Evolutionary conservation across 805 yeast genomes (phyloP).

Genomic region (Millerago galiae): DNA sequence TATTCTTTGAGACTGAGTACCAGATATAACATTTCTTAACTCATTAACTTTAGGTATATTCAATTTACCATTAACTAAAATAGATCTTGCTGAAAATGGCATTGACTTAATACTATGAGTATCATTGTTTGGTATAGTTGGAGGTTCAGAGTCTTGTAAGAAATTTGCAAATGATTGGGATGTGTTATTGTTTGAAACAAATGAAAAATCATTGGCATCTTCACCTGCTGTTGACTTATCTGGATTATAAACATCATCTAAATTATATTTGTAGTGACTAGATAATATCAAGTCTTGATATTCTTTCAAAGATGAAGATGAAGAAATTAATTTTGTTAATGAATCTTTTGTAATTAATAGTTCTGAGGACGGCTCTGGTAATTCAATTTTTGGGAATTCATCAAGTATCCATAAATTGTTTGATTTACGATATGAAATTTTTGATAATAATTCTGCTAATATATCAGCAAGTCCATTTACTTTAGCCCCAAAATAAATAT

Average conservation of each 20-base stretch:
- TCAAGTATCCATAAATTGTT: slow-evolving; percentile 14
- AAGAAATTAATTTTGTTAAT: slow-evolving; percentile 1
- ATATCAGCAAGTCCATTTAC: slow-evolving; percentile 8
- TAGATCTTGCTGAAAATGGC: slow-evolving; percentile 24
- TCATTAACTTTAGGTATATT: slow-evolving; percentile 23
- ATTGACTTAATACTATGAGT: slow-evolving; percentile 20
- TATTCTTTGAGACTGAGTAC: slow-evolving; percentile 6
- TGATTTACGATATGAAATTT: slow-evolving; percentile 19
- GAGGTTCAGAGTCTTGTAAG: slow-evolving; percentile 10
- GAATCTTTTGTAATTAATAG: slow-evolving; percentile 7
- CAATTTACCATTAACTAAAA: slow-evolving; percentile 16
- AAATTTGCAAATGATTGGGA: slow-evolving; percentile 18
- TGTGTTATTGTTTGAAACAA: slow-evolving; percentile 9
- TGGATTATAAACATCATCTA: background rate
- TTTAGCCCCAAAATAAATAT: slow-evolving; percentile 12
- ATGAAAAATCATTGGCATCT: slow-evolving; percentile 5
- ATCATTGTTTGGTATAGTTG: slow-evolving; percentile 8
- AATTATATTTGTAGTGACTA: slow-evolving; percentile 19
- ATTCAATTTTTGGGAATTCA: slow-evolving; percentile 7
- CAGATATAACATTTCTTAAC: slow-evolving; percentile 21
- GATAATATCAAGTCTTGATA: slow-evolving; percentile 15
- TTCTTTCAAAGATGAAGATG: slow-evolving; percentile 5
- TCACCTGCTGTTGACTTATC: slow-evolving; percentile 1
- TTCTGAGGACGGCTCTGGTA: slow-evolving; percentile 5
- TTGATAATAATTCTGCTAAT: slow-evolving; percentile 9